Conservation (phyloP, 345 rosid species). For the Eucalyptus cladocalyx region DNA sequence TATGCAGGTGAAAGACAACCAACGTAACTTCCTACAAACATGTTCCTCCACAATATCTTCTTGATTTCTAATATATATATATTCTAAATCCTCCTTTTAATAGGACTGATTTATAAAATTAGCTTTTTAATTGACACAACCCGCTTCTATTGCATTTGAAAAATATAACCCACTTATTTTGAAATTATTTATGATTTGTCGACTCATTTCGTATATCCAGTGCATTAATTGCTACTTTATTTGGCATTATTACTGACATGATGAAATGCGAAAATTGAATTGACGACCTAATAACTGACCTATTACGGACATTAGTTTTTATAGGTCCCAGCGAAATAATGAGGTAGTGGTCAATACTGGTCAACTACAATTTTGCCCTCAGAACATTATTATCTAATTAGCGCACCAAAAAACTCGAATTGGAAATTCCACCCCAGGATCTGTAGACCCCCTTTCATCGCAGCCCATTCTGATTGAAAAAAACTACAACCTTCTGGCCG, state of each 20-base stretch:
- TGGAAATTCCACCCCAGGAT: neutral
- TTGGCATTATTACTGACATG: neutral
- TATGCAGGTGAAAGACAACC: neutral
- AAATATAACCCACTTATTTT: neutral
- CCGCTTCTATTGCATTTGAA: neutral
- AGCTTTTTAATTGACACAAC: neutral
- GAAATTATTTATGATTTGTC: neutral
- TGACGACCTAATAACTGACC: neutral
- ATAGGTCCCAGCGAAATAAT: neutral
- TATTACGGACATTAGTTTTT: neutral
- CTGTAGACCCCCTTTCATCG: neutral
- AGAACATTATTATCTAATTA: neutral
- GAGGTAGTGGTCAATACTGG: neutral
- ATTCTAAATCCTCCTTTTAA: neutral
- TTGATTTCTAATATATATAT: neutral
- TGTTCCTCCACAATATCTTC: neutral
- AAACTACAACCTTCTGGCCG: neutral
- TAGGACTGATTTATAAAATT: neutral
- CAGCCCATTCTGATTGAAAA: neutral
- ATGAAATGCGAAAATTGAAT: neutral
- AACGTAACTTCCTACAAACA: neutral
- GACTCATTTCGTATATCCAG: neutral
- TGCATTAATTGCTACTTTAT: neutral
- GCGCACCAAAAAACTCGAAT: neutral
- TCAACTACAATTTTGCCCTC: neutral